Conservation (phyloP, 2,329 filamentous ascomycete genomes). For the Apiospora rasikravindrae region DNA sequence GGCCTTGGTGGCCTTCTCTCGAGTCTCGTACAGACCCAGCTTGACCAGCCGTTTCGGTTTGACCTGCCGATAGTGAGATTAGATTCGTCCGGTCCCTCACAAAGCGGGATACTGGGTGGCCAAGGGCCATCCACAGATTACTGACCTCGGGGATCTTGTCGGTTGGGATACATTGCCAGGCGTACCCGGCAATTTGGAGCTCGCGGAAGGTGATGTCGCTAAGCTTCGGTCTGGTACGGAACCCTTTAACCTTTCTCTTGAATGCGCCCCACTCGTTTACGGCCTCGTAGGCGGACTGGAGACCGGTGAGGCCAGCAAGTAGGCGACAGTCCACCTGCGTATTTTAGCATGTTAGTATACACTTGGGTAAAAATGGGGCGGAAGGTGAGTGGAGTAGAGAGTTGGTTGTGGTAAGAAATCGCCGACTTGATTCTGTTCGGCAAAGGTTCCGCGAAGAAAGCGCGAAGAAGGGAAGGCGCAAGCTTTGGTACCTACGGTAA, state of each 20-base stretch:
- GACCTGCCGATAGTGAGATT: neutral
- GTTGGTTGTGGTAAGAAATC: neutral
- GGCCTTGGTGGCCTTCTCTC: neutral
- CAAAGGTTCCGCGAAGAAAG: neutral
- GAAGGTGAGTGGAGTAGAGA: neutral
- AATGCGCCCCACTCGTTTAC: neutral
- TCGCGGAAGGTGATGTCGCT: neutral
- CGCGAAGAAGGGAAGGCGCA: neutral
- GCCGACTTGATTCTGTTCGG: neutral
- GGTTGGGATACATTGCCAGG: neutral
- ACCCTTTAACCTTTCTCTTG: neutral
- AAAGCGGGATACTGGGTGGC: neutral
- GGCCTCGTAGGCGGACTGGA: neutral
- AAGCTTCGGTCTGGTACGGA: neutral
- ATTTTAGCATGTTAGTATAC: neutral
- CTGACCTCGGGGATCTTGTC: neutral
- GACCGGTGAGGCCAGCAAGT: neutral
- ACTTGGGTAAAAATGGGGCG: too few species aligned
- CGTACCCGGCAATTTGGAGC: neutral
- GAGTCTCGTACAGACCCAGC: neutral
- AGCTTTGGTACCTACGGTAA: neutral
- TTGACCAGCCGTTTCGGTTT: neutral
- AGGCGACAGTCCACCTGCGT: neutral
- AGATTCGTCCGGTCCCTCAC: neutral
- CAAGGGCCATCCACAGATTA: neutral